These are phyloP conservation scores for Hypoxylon sp. DNA, from an alignment of 2,329 filamentous ascomycete genomes.

Conservation along the genomic window DNA sequence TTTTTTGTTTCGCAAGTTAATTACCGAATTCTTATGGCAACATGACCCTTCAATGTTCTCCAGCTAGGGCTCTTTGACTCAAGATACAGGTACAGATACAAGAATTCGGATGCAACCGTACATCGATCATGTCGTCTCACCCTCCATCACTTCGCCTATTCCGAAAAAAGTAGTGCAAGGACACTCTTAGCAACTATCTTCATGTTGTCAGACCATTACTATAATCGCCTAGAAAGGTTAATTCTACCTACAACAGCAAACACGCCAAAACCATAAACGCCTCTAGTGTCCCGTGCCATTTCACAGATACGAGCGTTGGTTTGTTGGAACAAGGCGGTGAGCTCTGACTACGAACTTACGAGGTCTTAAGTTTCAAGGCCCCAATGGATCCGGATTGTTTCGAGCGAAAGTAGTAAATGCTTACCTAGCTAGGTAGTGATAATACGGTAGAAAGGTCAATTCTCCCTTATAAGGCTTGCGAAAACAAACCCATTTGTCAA, in stretches of 20 bases:
- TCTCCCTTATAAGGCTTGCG: constrained; percentile 13
- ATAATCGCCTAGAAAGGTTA: constrained; percentile 4
- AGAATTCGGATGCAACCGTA: constrained; percentile 41
- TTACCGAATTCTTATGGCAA: constrained; percentile 39
- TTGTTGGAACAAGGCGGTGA: constrained; percentile 39
- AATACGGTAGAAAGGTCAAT: constrained; percentile 13
- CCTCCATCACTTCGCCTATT: constrained; percentile 38
- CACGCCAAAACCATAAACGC: constrained; percentile 23
- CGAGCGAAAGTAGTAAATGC: constrained; percentile 14
- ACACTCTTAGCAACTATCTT: constrained; percentile 21
- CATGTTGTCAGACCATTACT: constrained; percentile 19
- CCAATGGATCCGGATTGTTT: constrained; percentile 24
- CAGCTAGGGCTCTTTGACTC: constrained; percentile 27
- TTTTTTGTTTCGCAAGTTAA: constrained; percentile 11
- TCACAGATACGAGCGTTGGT: constrained; percentile 21
- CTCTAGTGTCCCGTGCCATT: constrained; percentile 28
- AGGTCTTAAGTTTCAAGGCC: constrained; percentile 24
- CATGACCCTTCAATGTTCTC: constrained; percentile 21
- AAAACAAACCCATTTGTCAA: constrained; percentile 22
- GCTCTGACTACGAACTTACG: constrained; percentile 30
- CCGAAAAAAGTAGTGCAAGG: constrained; percentile 42
- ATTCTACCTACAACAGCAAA: constrained; percentile 18
- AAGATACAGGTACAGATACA: constrained; percentile 23
- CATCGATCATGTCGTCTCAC: constrained; percentile 31
- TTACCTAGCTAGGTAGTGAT: constrained; percentile 1